Evolutionary conservation across 192 early-diverging fungal genomes (phyloP), one percentile per base, ranked within the genome.

Genomic region (Glomus cerebriforme): DNA sequence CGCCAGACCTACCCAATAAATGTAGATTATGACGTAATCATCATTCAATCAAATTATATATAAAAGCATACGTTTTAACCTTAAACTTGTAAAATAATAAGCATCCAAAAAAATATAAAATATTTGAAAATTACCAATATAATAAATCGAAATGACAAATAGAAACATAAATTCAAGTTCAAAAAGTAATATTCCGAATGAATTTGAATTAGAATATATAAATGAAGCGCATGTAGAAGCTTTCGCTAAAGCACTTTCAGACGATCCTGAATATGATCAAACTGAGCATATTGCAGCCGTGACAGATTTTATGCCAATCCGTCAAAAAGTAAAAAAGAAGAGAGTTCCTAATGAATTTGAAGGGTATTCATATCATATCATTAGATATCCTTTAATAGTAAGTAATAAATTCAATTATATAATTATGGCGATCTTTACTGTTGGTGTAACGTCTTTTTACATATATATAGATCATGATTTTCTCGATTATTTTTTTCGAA

Each of bases 401-500:
- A 66, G 80, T 82, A 8, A 27, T 29, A 10, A 27, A 26, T 27
- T 63, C 27, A 17, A 59, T 29, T 63, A 9, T 7, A 29, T 7
- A 24, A 1, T 3, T 59, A 24, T 26, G 9, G 13, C 10, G 10
- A 63, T 27, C 27, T 63, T 26, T 2, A 12, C 7, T 5, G 7
- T 63, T 10, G n/a, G 62, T 63, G 27, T 27, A 27, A 29, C 27
- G 9, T 47, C 22, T 29, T 29, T 65, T 68, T 35, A 2, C 29
- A 29, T 77, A 90, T 35, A 3, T 37, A 24, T 77, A 90, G 87
- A 59, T 87, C 34, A 10, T 84, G 29, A 91, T 93, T 73, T 85
- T 85, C 65, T 45, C 82, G 24, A 86, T 91, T 66, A 87, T 95
- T 19, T 59, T 83, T 59, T 60, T 93, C 13, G 93, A 95, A 79